These are phyloP conservation scores for Eimeria necatrix DNA, from an alignment of 169 alveolate species.

Conservation along the genomic window DNA sequence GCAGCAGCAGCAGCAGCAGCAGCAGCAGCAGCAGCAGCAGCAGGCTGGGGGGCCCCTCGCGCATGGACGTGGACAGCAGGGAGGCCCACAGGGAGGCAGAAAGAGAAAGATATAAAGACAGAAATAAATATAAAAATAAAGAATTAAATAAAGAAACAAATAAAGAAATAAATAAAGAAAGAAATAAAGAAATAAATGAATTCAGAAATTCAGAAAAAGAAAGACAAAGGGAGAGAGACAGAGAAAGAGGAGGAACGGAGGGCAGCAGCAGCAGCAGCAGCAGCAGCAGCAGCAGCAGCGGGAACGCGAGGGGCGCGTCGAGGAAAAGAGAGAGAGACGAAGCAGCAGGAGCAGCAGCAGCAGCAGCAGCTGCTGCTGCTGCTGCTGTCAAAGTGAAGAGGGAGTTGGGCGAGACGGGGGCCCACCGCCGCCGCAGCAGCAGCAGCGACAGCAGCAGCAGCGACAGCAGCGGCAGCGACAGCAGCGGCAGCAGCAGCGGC, in stretches of 20 bases:
- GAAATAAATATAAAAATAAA: not conserved
- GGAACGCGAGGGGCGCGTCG: not conserved
- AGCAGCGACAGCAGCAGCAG: not conserved
- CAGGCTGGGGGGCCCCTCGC: no score
- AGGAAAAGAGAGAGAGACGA: not conserved
- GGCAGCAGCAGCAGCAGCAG: conserved; percentile 30
- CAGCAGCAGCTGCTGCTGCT: not conserved
- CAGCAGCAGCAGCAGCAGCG: conserved; percentile 39
- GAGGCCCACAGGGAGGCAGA: not conserved
- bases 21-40: no score
- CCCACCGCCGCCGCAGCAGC: not conserved
- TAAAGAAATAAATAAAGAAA: not conserved
- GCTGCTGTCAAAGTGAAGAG: not conserved
- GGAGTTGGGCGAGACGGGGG: not conserved
- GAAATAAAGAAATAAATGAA: not conserved
- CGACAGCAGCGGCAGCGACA: conserved; percentile 20
- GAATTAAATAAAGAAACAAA: not conserved
- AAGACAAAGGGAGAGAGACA: not conserved
- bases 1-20: not conserved
- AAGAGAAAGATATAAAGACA: not conserved
- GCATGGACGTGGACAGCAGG: no score
- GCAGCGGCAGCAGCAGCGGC: conserved; percentile 19
- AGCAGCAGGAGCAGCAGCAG: conserved; percentile 50
- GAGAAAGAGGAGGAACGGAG: not conserved
- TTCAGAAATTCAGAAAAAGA: not conserved